phyloP scores from a whole-genome alignment of 352 stramenopile species.

The Peronospora farinosa region DNA sequence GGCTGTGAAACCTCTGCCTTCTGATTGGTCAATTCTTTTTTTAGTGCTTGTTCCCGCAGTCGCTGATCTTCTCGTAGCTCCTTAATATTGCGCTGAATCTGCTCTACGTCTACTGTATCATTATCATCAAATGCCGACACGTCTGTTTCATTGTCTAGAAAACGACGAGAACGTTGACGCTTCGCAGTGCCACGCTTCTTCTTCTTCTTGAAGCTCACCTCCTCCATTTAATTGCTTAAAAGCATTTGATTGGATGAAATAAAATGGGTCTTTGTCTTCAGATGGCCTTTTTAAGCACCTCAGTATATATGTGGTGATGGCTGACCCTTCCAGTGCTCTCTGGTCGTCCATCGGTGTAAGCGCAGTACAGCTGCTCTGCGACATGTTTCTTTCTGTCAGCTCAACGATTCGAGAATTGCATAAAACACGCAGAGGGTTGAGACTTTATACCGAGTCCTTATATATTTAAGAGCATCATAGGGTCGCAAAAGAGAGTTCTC shows the following conservation, averaged over 20 bases:
- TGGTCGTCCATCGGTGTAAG: not conserved
- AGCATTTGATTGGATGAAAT: constrained; percentile 18
- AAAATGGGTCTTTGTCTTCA: not conserved
- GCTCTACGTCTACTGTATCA: constrained; percentile 15
- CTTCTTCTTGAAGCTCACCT: constrained; percentile 62
- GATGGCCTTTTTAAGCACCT: not conserved
- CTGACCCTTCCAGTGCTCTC: constrained; percentile 8
- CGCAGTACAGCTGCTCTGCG: no score
- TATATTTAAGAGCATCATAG: no score
- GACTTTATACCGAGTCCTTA: no score
- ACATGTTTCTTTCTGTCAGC: no score
- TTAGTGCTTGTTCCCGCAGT: constrained; percentile 41
- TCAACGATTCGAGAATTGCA: no score
- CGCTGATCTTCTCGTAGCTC: constrained; percentile 70
- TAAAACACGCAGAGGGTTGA: no score
- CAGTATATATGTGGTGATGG: not conserved
- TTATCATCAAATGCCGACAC: not conserved
- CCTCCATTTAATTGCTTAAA: constrained; percentile 25
- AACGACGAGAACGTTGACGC: constrained; percentile 38
- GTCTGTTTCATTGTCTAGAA: constrained; percentile 20
- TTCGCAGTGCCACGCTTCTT: constrained; percentile 20
- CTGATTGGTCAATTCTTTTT: constrained; percentile 23
- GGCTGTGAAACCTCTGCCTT: constrained; percentile 15
- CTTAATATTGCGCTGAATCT: constrained; percentile 48
- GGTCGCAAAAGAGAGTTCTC: no score